Evolutionary conservation across 2,329 filamentous ascomycete species (phyloP).

Genomic region (Curvularia eragrostidis): DNA sequence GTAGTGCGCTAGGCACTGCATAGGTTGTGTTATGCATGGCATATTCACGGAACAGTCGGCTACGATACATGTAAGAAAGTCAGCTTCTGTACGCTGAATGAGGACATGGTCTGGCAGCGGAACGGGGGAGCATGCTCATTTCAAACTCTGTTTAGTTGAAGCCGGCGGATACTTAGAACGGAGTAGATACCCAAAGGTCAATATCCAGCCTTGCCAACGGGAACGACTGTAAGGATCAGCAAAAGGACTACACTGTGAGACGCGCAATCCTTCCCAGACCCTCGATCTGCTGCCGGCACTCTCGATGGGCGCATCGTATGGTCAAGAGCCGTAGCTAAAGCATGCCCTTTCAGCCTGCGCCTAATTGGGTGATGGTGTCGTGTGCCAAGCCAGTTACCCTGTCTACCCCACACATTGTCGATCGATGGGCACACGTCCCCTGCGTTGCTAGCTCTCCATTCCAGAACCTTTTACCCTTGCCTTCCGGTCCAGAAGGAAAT

Average conservation of each 20-base stretch:
- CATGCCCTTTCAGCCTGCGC: slow-evolving; percentile 15
- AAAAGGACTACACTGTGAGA: slow-evolving; percentile 8
- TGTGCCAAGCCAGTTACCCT: slow-evolving; percentile 36
- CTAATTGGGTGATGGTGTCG: slow-evolving; percentile 35
- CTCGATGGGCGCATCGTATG: slow-evolving; percentile 34
- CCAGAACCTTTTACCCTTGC: background rate
- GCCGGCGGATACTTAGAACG: background rate
- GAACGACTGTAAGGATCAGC: background rate
- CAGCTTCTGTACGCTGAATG: background rate
- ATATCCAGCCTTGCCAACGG: slow-evolving; percentile 1
- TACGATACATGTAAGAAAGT: background rate
- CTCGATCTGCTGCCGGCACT: slow-evolving; percentile 27
- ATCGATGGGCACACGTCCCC: slow-evolving; percentile 13
- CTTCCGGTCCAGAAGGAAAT: background rate
- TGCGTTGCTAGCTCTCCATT: background rate
- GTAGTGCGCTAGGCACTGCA: background rate
- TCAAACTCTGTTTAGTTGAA: background rate
- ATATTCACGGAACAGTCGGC: background rate
- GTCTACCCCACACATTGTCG: slow-evolving; percentile 40
- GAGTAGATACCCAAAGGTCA: background rate
- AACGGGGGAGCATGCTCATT: background rate
- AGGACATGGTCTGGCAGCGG: background rate
- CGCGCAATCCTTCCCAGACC: slow-evolving; percentile 25
- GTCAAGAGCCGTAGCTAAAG: slow-evolving; percentile 20
- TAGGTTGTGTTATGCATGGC: background rate